Evolutionary conservation across 257 asterid species (phyloP), one percentile per base, ranked within the genome.

Genomic region (Catharanthus roseus): DNA sequence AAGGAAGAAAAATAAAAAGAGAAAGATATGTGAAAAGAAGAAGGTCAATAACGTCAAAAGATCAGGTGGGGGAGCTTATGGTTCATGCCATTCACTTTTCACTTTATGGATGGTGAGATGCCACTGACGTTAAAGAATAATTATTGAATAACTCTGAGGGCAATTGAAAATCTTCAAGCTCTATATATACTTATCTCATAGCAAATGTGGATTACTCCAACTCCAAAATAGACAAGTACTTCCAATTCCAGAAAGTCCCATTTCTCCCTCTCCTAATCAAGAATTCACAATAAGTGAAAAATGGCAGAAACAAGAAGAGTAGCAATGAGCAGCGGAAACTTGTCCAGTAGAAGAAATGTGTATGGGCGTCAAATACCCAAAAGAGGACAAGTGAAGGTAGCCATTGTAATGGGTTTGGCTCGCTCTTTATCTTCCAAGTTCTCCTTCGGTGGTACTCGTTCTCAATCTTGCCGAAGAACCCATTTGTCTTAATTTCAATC

Each of bases 371-470:
- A 79, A 73, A 86, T 90, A 7, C 96, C 96, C 13, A 86, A 44
- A 70, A 80, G 96, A 72, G 92, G 96, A 39, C 89, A 86, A 73
- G 92, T 87, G 83, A 89, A 86, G 79, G 84, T 77, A 56, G 85
- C 87, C n/a, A 87, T 87, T 7, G 92, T 87, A 2, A 51, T 76
- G 55, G 91, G 86, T 0, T 70, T 89, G 77, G 92, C 88, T 47
- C 89, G 84, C 26, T 84, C 95, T 44, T 4, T 84, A 67, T 83
- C 88, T 64, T 76, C 82, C 9, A 77, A 82, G 44, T 79, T 84
- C 74, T 79, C 87, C 28, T 65, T 42, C n/a, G 60, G 73, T 7
- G 60, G 73, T 7, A 77, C 83, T 61, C 85, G 85, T 62, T 69
- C 88, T 16, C 76, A 62, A 28, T 69, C 83, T 41, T 45, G 75